A percentile compares a stretch with the other conserved stretches of the same genome.
Conservation (phyloP, 1,284 basidiomycete species). For the Leccinum pachyderme region DNA sequence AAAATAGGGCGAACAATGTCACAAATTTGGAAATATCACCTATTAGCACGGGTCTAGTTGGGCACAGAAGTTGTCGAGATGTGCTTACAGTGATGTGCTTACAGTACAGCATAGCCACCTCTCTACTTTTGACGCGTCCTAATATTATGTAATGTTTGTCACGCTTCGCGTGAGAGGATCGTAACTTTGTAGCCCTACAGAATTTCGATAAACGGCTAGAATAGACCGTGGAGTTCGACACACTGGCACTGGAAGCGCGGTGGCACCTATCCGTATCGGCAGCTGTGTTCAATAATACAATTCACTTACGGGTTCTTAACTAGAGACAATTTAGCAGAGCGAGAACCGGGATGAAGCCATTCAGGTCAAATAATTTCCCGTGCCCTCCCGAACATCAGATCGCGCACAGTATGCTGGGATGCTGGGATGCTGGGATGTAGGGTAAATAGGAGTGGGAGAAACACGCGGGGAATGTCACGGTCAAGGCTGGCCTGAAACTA, state of each 20-base stretch:
- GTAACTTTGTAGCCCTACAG: background rate
- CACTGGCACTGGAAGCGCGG: background rate
- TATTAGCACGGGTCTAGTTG: background rate
- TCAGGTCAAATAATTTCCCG: background rate
- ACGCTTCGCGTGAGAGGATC: conserved; percentile 8
- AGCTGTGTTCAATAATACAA: background rate
- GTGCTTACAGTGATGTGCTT: conserved; percentile 1
- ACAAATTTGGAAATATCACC: background rate
- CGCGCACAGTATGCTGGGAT: background rate
- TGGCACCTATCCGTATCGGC: background rate
- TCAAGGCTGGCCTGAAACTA: background rate
- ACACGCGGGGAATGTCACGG: no score
- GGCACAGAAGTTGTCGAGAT: background rate
- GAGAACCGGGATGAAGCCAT: background rate
- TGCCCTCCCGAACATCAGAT: background rate
- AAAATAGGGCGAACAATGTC: background rate
- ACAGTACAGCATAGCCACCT: conserved; percentile 1
- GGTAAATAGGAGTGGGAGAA: background rate
- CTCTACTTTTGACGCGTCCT: background rate
- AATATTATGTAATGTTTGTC: no score
- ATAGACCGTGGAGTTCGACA: background rate
- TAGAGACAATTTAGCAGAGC: background rate
- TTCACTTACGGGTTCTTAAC: background rate
- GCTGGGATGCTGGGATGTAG: background rate
- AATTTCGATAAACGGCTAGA: background rate